These are phyloP conservation scores for Aegle marmelos DNA, from an alignment of 345 rosid species.

Conservation along the genomic window DNA sequence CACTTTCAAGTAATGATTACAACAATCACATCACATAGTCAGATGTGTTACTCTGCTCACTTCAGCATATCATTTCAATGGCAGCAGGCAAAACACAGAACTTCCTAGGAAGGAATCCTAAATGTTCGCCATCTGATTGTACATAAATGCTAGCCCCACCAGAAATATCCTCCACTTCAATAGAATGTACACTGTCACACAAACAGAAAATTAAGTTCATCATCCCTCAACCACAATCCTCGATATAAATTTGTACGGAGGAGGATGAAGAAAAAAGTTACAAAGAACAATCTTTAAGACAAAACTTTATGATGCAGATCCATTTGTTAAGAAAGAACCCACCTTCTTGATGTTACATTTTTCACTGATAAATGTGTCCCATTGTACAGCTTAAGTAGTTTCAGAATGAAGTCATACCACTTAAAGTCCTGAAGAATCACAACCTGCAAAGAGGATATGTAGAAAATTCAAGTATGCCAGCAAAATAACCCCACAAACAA, in stretches of 20 bases:
- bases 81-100: conserved; percentile 65
- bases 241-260: background rate
- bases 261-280: background rate
- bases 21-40: background rate
- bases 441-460: conserved; percentile 46
- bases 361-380: conserved; percentile 81
- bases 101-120: conserved; percentile 88
- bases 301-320: conserved; percentile 4
- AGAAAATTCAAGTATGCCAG: conserved; percentile 16
- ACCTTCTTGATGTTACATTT: conserved; percentile 80
- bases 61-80: conserved; percentile 70
- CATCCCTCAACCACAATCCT: background rate
- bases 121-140: conserved; percentile 92
- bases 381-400: conserved; percentile 65
- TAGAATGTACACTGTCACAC: conserved; percentile 57
- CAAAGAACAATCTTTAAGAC: background rate
- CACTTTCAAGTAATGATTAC: background rate
- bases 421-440: conserved; percentile 88
- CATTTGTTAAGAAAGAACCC: conserved; percentile 2
- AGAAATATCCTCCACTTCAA: conserved; percentile 73
- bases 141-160: conserved; percentile 56
- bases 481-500: background rate
- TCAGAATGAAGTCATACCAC: conserved; percentile 87
- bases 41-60: background rate
- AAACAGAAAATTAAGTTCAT: background rate